Percentiles rank a stretch among this genome's conserved stretches.
phyloP scores from a whole-genome alignment of 2,329 filamentous ascomycete genomes.

The Penicillium sp. region DNA sequence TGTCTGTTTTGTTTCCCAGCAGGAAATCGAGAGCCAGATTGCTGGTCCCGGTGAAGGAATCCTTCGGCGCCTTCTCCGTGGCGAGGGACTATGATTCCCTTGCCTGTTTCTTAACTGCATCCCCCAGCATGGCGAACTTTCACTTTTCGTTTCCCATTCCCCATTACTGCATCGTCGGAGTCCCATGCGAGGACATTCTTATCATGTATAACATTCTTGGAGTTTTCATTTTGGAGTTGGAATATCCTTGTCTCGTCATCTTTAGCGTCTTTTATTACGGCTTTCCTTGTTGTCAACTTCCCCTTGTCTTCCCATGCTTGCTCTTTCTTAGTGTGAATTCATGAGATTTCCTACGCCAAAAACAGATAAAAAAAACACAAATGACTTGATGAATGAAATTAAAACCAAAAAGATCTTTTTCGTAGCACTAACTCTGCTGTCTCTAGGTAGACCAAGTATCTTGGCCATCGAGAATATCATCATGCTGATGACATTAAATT shows the following conservation, averaged over 20 bases:
- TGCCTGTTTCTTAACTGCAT: not conserved
- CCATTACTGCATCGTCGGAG: slow-evolving; percentile 15
- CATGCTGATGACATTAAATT: too few species aligned
- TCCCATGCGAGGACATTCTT: slow-evolving; percentile 10
- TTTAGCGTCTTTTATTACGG: slow-evolving; percentile 1
- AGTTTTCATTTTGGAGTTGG: slow-evolving; percentile 13
- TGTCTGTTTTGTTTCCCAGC: slow-evolving; percentile 75
- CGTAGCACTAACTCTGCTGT: too few species aligned
- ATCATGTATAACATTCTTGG: slow-evolving; percentile 21
- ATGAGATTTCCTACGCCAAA: not conserved
- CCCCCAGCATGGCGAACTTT: not conserved
- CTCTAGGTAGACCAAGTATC: too few species aligned
- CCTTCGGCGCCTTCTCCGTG: slow-evolving; percentile 42
- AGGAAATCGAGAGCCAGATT: slow-evolving; percentile 71
- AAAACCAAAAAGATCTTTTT: not conserved
- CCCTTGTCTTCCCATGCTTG: not conserved
- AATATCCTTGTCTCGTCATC: slow-evolving; percentile 9
- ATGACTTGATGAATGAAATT: not conserved
- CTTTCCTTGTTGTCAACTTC: not conserved
- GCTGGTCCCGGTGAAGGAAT: slow-evolving; percentile 54
- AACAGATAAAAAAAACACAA: not conserved
- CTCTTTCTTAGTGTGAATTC: not conserved
- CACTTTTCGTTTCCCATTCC: not conserved
- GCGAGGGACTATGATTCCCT: slow-evolving; percentile 35
- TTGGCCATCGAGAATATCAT: too few species aligned